Percentiles rank a stretch among this genome's conserved stretches.
phyloP scores from a whole-genome alignment of 2,329 filamentous ascomycete species.

The Fusarium buxicola region DNA sequence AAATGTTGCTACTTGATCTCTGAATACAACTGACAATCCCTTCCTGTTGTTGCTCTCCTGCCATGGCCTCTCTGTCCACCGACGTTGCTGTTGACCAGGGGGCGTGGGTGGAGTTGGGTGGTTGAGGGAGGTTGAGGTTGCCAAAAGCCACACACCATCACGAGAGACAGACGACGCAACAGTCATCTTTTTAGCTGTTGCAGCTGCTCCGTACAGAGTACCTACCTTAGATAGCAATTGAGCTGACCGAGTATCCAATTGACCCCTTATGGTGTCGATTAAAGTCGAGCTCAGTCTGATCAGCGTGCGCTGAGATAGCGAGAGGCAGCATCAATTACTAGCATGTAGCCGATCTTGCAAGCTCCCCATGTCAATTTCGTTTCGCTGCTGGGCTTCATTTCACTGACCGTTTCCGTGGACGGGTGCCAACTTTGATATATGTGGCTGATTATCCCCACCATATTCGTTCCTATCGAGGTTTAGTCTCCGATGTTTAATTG shows the following conservation, averaged over 20 bases:
- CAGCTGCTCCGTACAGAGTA: no score
- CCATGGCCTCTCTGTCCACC: constrained; percentile 4
- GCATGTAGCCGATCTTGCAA: neutral
- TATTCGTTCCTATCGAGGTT: constrained; percentile 1
- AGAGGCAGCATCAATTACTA: constrained; percentile 17
- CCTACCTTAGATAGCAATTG: no score
- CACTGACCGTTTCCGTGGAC: neutral
- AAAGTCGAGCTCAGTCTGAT: constrained; percentile 12
- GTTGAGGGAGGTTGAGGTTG: constrained; percentile 18
- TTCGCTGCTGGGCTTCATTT: constrained; percentile 25
- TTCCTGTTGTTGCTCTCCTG: neutral
- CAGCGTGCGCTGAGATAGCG: constrained; percentile 27
- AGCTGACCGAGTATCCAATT: neutral
- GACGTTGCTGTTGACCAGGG: constrained; percentile 17
- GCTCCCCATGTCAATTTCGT: constrained; percentile 22
- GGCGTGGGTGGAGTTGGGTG: constrained; percentile 22
- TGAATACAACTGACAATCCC: neutral
- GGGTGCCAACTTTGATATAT: constrained; percentile 16
- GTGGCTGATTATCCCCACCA: constrained; percentile 4
- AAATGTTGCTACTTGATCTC: neutral
- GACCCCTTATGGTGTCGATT: neutral
- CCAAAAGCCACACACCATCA: constrained; percentile 15
- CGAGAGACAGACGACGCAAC: neutral
- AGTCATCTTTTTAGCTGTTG: no score
- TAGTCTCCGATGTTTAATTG: constrained; percentile 30